Percentiles rank a stretch among this genome's conserved stretches.
These are phyloP conservation scores for Westerdykella aurantiaca DNA, from an alignment of 2,329 filamentous ascomycete genomes.

Conservation along the genomic window DNA sequence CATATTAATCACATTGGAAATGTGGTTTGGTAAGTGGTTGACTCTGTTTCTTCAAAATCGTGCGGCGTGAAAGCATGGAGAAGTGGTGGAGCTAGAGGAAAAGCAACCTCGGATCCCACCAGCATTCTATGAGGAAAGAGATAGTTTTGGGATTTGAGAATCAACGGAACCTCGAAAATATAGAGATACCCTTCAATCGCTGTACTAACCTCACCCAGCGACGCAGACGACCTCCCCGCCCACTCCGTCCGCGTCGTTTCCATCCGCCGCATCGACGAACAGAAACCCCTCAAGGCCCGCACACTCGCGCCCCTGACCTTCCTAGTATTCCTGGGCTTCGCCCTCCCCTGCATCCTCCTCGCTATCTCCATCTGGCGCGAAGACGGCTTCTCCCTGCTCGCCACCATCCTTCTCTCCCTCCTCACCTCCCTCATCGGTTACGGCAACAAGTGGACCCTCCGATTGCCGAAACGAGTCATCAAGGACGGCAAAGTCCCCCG, in stretches of 20 bases:
- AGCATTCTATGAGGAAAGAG: no score
- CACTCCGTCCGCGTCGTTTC: constrained; percentile 40
- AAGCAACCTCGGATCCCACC: no score
- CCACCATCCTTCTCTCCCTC: constrained; percentile 44
- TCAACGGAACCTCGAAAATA: no score
- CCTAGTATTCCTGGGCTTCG: constrained; percentile 43
- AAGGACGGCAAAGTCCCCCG: constrained; percentile 30
- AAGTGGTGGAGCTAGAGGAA: no score
- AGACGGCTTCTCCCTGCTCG: constrained; percentile 49
- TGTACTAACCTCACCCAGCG: constrained; percentile 12
- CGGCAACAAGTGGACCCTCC: constrained; percentile 47
- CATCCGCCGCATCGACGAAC: constrained; percentile 28
- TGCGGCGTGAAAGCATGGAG: background rate
- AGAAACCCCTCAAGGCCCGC: constrained; percentile 39
- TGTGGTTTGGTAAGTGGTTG: constrained; percentile 38
- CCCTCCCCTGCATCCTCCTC: constrained; percentile 41
- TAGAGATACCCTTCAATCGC: no score
- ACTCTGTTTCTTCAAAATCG: background rate
- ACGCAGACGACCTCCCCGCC: constrained; percentile 31
- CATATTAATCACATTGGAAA: constrained; percentile 47
- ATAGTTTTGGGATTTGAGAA: no score
- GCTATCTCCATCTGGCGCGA: constrained; percentile 40
- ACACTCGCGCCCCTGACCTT: constrained; percentile 43
- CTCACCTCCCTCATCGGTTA: constrained; percentile 47
- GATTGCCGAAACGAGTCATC: constrained; percentile 36